These are phyloP conservation scores for Arabis hirsuta DNA, from an alignment of 345 rosid genomes.

Conservation along the genomic window DNA sequence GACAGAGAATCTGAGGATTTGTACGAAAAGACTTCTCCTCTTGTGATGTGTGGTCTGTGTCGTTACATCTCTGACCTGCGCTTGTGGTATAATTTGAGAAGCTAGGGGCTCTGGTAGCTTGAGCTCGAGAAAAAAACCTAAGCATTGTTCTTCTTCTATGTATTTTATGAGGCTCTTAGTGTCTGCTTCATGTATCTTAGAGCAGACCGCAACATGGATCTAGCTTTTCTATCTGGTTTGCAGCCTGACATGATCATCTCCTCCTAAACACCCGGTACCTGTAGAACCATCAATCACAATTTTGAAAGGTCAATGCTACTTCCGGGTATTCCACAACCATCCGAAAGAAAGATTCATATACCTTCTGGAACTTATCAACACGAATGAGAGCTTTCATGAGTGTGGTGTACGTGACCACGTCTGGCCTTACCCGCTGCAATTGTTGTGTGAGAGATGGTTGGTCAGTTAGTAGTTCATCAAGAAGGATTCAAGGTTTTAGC, in stretches of 20 bases:
- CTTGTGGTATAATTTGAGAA: too few relatives aligned
- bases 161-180: conserved; percentile 46
- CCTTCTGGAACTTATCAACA: conserved; percentile 83
- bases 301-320: conserved; percentile 5
- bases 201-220: conserved; percentile 96
- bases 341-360: conserved; percentile 36
- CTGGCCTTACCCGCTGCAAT: conserved; percentile 84
- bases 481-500: conserved; percentile 11
- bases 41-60: conserved; percentile 20
- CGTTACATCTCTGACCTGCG: conserved; percentile 12
- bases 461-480: conserved; percentile 39
- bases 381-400: conserved; percentile 94
- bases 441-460: conserved; percentile 15
- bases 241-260: conserved; percentile 91
- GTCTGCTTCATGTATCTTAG: conserved; percentile 86
- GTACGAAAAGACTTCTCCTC: conserved; percentile 18
- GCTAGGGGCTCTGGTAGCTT: too few relatives aligned
- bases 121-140: conserved; percentile 26
- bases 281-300: conserved; percentile 41
- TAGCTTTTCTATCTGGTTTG: conserved; percentile 90
- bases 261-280: conserved; percentile 92
- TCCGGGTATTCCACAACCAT: background rate
- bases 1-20: conserved; percentile 22
- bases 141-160: conserved; percentile 20
- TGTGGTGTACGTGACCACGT: conserved; percentile 93